These are phyloP conservation scores for Trichoderma breve DNA, from an alignment of 2,329 filamentous ascomycete genomes.

Conservation along the genomic window DNA sequence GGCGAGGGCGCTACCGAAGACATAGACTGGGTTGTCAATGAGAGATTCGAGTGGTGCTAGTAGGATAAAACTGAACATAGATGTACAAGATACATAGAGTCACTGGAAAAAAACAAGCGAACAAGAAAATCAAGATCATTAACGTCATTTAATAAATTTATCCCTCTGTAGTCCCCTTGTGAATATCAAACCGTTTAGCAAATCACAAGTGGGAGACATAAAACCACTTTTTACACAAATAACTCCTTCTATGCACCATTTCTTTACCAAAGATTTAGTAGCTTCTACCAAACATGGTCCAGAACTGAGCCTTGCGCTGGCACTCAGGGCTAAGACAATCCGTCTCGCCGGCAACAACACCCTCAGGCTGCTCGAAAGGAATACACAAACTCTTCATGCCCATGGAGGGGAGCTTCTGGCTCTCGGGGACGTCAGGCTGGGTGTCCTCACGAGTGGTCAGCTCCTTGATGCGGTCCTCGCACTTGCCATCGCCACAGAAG, in stretches of 20 bases:
- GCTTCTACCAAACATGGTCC: conserved; percentile 88
- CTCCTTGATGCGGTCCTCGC: conserved; percentile 94
- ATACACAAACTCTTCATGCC: conserved; percentile 72
- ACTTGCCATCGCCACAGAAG: conserved; percentile 76
- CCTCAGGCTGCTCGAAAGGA: conserved; percentile 78
- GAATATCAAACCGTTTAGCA: neutral
- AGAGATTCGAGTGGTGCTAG: conserved; percentile 78
- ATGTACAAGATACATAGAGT: neutral
- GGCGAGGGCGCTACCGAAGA: conserved; percentile 50
- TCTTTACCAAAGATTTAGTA: conserved; percentile 39
- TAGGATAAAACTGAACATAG: neutral
- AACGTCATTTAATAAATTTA: conserved; percentile 14
- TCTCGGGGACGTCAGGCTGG: conserved; percentile 51
- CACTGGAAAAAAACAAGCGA: conserved; percentile 5
- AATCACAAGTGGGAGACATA: conserved; percentile 4
- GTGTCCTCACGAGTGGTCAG: conserved; percentile 75
- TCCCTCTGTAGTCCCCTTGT: conserved; percentile 12
- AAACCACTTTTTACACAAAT: neutral
- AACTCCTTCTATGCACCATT: conserved; percentile 9
- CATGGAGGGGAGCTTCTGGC: conserved; percentile 56
- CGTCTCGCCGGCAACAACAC: conserved; percentile 74
- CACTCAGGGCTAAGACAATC: conserved; percentile 93
- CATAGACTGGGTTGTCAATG: conserved; percentile 71
- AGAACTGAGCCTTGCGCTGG: conserved; percentile 70
- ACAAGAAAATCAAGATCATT: conserved; percentile 1